Base-by-base conservation (phyloP, 2,329 filamentous ascomycete genomes). In the Fusarium beomiforme region DNA sequence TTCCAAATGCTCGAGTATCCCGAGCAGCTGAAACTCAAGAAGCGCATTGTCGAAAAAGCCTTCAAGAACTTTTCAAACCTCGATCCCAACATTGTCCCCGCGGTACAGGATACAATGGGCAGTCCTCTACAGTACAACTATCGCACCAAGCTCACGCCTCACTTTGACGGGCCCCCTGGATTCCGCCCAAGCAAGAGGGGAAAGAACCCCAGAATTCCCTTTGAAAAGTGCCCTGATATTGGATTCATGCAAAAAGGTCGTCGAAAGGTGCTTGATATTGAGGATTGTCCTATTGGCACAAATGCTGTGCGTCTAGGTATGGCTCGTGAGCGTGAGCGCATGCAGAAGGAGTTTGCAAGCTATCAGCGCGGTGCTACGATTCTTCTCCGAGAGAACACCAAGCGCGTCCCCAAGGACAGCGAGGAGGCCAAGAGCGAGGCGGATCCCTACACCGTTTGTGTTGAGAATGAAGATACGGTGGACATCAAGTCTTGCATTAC, bases 241-340 rank as follows among this genome's bases (percentile, higher is more conserved):
- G 96, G 96, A 12, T 99, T 97, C 83, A 96, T 94, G 87, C 86
- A 88, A 69, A 98, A 98, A 81, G 93, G 93, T n/a, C 89, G 88
- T 50, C 87, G 91, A 61, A 86, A 86, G 67, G 95, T 95, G 6
- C 85, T 99, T 69, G 96, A 99, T 78, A 98, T 99, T 70, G 96
- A 99, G 80, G 95, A 98, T 79, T 99, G 96, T 75, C 96, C 96
- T 9, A 97, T 99, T 68, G 96, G 93, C 54, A 99, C 96, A 4
- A 90, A 93, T 33, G 92, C 93, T 39, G 92, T 99, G 19, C 88
- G 93, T 29, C 86, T 88, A 71, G 96, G 95, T 29, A 90, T 98
- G 84, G 90, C 87, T 74, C 86, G 88, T 11, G 95, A 98, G 84
- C 86, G 95, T n/a, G 86, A 88, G 77, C 89, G 92, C 62, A 93